Evolutionary conservation across 2,329 filamentous ascomycete genomes (phyloP).

Genomic region (Lachnellula occidentalis): DNA sequence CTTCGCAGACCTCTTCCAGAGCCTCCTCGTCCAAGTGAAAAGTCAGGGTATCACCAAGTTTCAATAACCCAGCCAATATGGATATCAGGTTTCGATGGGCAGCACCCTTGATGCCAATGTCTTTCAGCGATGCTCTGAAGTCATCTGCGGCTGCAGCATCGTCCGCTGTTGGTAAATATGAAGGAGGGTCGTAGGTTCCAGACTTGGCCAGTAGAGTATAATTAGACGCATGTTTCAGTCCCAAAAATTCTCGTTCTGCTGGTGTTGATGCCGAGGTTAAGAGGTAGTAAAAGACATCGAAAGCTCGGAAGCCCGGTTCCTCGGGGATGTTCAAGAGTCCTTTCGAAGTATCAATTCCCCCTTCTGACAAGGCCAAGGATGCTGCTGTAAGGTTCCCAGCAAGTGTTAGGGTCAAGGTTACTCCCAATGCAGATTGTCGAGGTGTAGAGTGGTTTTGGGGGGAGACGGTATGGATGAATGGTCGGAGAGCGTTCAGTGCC

Average conservation of each 20-base stretch:
- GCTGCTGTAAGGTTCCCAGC: constrained; percentile 72
- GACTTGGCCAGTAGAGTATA: constrained; percentile 79
- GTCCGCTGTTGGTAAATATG: constrained; percentile 86
- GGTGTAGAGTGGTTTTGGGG: constrained; percentile 82
- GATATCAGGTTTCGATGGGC: constrained; percentile 79
- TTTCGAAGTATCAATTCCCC: constrained; percentile 77
- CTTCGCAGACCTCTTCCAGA: constrained; percentile 81
- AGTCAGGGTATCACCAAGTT: constrained; percentile 85
- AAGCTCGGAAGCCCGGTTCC: constrained; percentile 80
- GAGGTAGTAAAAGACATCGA: constrained; percentile 97
- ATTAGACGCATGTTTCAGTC: constrained; percentile 67
- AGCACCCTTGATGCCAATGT: constrained; percentile 88
- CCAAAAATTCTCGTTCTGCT: constrained; percentile 82
- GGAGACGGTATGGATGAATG: constrained; percentile 83
- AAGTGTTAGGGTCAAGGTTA: constrained; percentile 76
- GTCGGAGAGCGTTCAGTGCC: constrained; percentile 73
- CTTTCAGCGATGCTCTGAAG: constrained; percentile 78
- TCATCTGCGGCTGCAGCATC: constrained; percentile 91
- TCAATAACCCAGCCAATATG: constrained; percentile 77
- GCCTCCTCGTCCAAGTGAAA: constrained; percentile 79
- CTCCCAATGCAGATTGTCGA: constrained; percentile 73
- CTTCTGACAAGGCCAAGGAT: constrained; percentile 72
- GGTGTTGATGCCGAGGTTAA: constrained; percentile 85
- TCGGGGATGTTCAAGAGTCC: constrained; percentile 77
- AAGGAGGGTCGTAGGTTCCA: constrained; percentile 77